A percentile compares a stretch with the other conserved stretches of the same genome.
Conservation (phyloP, 345 rosid genomes). For the Dipteronia sinensis region DNA sequence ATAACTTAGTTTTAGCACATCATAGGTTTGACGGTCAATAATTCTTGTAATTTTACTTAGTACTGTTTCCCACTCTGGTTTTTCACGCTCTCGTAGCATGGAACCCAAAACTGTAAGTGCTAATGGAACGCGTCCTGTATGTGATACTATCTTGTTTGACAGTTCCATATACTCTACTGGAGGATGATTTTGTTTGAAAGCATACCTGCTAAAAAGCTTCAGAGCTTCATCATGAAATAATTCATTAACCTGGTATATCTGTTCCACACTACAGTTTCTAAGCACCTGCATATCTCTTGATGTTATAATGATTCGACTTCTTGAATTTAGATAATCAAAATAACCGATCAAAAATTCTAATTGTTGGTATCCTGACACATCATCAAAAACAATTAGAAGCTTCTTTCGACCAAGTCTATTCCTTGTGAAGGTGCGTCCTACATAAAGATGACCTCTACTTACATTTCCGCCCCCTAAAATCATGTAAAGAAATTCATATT, state of each 20-base stretch:
- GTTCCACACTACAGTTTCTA: no score
- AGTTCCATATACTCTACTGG: neutral
- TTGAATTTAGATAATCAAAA: no score
- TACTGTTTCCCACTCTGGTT: conserved; percentile 30
- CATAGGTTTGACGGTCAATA: conserved; percentile 24
- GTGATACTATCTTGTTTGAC: neutral
- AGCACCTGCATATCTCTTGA: no score
- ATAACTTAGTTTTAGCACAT: conserved; percentile 38
- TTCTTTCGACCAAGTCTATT: no score
- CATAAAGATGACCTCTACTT: neutral
- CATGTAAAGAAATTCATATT: neutral
- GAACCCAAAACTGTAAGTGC: neutral
- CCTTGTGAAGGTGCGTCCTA: no score
- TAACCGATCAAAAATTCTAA: no score
- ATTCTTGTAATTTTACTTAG: conserved; percentile 23
- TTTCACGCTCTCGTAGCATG: neutral
- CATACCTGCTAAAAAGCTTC: neutral
- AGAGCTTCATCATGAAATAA: no score
- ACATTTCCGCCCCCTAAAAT: neutral
- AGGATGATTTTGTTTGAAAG: neutral
- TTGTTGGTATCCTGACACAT: no score
- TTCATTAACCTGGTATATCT: no score
- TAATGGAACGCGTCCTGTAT: conserved; percentile 5
- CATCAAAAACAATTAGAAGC: no score
- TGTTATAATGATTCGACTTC: no score